phyloP scores from a whole-genome alignment of 106 monocot genomes.

The Phalaenopsis aphrodite region DNA sequence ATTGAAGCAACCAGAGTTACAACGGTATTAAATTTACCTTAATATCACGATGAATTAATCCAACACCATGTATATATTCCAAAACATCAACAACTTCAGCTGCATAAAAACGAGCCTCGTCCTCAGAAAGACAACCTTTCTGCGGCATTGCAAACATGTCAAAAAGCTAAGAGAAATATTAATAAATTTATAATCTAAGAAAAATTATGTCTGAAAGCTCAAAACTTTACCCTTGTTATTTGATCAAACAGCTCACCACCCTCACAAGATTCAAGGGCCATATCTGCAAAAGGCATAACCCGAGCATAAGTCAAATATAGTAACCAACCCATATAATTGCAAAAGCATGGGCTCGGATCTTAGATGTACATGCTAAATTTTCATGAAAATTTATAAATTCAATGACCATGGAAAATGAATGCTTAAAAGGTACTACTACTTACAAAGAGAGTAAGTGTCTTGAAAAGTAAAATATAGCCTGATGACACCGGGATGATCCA shows the following conservation, averaged over 20 bases:
- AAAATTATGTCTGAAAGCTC: not conserved
- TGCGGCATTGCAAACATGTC: conserved; percentile 23
- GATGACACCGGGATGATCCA: conserved; percentile 94
- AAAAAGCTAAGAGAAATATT: conserved; percentile 4
- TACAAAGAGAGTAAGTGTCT: conserved; percentile 87
- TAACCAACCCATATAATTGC: not conserved
- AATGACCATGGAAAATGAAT: not conserved
- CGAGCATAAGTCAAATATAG: conserved; percentile 4
- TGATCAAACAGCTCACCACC: conserved; percentile 98
- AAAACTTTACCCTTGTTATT: conserved; percentile 65
- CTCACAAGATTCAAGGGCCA: conserved; percentile 99
- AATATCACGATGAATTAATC: conserved; percentile 96
- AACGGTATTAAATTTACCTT: conserved; percentile 46
- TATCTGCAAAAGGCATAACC: conserved; percentile 39
- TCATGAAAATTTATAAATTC: not conserved
- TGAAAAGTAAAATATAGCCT: conserved; percentile 92
- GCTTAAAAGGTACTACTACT: conserved; percentile 22
- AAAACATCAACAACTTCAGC: conserved; percentile 94
- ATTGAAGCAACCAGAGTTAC: conserved; percentile 3
- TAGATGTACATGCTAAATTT: not conserved
- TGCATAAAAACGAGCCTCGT: conserved; percentile 94
- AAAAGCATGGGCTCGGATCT: not conserved
- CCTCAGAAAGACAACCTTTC: conserved; percentile 81
- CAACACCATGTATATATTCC: conserved; percentile 82
- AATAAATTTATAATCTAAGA: not conserved